phyloP scores from a whole-genome alignment of 2,329 filamentous ascomycete species.

The Epichloe coenophiala region DNA sequence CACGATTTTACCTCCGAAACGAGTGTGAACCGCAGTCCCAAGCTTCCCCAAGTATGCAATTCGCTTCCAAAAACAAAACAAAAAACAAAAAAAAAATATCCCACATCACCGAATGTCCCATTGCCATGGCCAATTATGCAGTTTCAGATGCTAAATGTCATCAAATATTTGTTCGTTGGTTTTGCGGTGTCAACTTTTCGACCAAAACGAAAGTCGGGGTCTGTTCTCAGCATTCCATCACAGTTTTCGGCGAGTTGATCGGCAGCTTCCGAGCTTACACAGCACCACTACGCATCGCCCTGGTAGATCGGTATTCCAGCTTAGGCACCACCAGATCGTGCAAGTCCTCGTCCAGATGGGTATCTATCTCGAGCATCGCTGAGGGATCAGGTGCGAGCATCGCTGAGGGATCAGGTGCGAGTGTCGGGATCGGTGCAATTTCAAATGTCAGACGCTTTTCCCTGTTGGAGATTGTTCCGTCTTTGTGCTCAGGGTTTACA shows the following conservation, averaged over 20 bases:
- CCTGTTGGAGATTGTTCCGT: conserved; percentile 12
- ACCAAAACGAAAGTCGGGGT: too few species aligned
- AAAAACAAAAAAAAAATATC: neutral
- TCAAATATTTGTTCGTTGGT: neutral
- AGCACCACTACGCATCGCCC: conserved; percentile 21
- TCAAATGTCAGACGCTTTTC: conserved; percentile 13
- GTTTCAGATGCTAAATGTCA: neutral
- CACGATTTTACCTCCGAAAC: neutral
- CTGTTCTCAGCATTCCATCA: neutral
- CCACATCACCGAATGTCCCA: neutral
- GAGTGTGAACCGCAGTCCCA: neutral
- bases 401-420: conserved; percentile 7
- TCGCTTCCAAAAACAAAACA: neutral
- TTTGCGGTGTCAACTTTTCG: neutral
- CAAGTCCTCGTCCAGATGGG: conserved; percentile 25
- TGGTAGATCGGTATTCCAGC: conserved; percentile 29
- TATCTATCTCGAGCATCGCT: conserved; percentile 20
- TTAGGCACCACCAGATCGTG: conserved; percentile 23
- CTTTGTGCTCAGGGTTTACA: conserved; percentile 17
- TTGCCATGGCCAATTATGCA: neutral
- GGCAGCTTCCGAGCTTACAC: conserved; percentile 1
- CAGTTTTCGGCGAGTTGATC: neutral
- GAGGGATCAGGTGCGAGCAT: conserved; percentile 8
- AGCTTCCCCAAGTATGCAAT: neutral
- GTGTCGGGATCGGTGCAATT: conserved; percentile 4